phyloP scores from a whole-genome alignment of 768 basidiomycete genomes.

The Mycena galopus region DNA sequence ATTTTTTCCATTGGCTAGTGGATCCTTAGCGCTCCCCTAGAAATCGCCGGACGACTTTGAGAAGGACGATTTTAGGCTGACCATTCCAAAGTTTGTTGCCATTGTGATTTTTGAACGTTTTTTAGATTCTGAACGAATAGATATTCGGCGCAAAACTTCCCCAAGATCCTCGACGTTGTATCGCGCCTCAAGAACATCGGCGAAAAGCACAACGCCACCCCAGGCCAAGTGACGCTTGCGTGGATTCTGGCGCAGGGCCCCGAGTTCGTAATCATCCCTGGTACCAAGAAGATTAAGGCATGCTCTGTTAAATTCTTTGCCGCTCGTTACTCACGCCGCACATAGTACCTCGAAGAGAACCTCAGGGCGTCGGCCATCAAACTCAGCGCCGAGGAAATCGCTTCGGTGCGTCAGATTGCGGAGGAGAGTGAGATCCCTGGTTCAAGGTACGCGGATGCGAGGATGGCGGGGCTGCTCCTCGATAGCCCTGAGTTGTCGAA shows the following conservation, averaged over 20 bases:
- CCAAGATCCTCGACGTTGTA: conserved; percentile 54
- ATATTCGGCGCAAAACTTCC: conserved; percentile 58
- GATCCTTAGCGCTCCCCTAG: conserved; percentile 30
- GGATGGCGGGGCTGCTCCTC: conserved; percentile 16
- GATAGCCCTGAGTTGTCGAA: conserved; percentile 33
- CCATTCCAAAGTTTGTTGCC: conserved; percentile 47
- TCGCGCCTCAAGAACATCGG: conserved; percentile 51
- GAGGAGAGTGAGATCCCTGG: conserved; percentile 44
- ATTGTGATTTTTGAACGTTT: background rate
- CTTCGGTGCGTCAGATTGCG: conserved; percentile 44
- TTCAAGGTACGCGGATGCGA: conserved; percentile 13
- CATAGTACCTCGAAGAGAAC: conserved; percentile 52
- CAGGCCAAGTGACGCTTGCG: conserved; percentile 60
- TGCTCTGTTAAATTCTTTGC: background rate
- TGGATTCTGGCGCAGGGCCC: conserved; percentile 60
- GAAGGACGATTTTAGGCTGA: conserved; percentile 50
- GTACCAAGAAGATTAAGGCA: conserved; percentile 54
- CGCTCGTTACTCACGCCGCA: conserved; percentile 16
- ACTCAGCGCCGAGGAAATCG: conserved; percentile 44
- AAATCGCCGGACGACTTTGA: conserved; percentile 58
- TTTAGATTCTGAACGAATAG: conserved; percentile 32
- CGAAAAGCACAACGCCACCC: conserved; percentile 50
- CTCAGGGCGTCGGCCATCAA: conserved; percentile 41
- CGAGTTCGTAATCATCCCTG: conserved; percentile 60
- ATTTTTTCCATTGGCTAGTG: background rate